A percentile compares a stretch with the other conserved stretches of the same genome.
phyloP scores from a whole-genome alignment of 257 asterid species.

The Scutellaria galericulata region DNA sequence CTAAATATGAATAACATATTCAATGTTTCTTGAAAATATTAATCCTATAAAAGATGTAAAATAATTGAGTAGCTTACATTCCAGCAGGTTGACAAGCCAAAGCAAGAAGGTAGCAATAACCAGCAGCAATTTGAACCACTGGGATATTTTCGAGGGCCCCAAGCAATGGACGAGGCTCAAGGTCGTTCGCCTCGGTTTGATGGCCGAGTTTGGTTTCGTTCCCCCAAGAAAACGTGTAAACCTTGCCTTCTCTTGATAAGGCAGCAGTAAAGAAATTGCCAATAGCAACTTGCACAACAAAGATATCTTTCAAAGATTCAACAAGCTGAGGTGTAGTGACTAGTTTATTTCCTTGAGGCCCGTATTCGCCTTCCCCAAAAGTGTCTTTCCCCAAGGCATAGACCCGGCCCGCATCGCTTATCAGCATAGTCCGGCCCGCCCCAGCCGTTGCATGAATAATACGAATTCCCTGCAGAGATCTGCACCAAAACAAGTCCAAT shows the following conservation, averaged over 20 bases:
- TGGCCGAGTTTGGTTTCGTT: conserved; percentile 91
- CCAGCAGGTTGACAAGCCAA: conserved; percentile 94
- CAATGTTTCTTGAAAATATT: not conserved
- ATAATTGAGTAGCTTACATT: conserved; percentile 65
- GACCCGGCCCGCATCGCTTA: conserved; percentile 80
- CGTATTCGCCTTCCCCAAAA: conserved; percentile 89
- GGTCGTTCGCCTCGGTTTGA: conserved; percentile 77
- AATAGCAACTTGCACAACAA: conserved; percentile 95
- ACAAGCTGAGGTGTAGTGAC: conserved; percentile 78
- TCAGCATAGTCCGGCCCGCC: conserved; percentile 89
- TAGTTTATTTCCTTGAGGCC: conserved; percentile 67
- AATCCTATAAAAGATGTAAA: conserved; percentile 1
- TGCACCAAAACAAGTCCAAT: conserved; percentile 51
- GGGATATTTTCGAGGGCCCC: conserved; percentile 87
- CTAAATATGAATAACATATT: conserved; percentile 35
- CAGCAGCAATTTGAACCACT: conserved; percentile 98
- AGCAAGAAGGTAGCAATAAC: conserved; percentile 98
- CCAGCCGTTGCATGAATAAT: conserved; percentile 95
- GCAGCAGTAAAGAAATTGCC: conserved; percentile 98
- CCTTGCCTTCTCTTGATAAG: conserved; percentile 88
- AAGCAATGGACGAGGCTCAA: conserved; percentile 80
- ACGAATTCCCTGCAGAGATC: conserved; percentile 87
- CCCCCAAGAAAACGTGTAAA: conserved; percentile 98
- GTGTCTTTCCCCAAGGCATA: conserved; percentile 93
- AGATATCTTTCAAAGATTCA: conserved; percentile 89